Conservation (phyloP, 1,284 basidiomycete species). For the Sanghuangporus sanghuang region DNA sequence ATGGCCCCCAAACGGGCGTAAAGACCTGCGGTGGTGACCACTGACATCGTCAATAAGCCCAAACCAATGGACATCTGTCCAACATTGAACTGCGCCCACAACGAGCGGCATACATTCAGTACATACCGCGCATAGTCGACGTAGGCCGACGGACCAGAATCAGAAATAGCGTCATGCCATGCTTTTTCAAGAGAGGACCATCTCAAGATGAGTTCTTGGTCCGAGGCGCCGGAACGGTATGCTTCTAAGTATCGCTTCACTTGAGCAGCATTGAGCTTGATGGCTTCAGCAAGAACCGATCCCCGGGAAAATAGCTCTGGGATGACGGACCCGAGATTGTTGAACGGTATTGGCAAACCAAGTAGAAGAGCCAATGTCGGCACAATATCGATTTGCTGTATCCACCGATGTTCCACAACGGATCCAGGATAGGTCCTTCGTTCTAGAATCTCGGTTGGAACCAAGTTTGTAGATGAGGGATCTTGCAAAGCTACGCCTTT, state of each 20-base stretch:
- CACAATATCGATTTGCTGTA: constrained; percentile 94
- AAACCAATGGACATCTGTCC: constrained; percentile 71
- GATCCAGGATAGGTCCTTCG: constrained; percentile 61
- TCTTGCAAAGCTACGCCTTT: constrained; percentile 47
- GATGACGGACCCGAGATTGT: constrained; percentile 88
- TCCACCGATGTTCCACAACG: constrained; percentile 49
- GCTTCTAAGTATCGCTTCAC: constrained; percentile 73
- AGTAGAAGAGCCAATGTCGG: constrained; percentile 89
- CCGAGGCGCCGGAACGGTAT: constrained; percentile 67
- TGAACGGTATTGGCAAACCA: constrained; percentile 92
- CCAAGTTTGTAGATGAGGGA: constrained; percentile 22
- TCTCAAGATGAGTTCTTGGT: constrained; percentile 62
- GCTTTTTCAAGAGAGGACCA: constrained; percentile 48
- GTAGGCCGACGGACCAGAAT: constrained; percentile 24
- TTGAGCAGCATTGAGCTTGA: constrained; percentile 73
- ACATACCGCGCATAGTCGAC: constrained; percentile 60
- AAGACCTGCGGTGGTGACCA: constrained; percentile 42
- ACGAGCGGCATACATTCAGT: constrained; percentile 67
- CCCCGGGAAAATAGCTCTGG: constrained; percentile 76
- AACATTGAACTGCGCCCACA: constrained; percentile 95
- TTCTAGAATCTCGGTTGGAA: constrained; percentile 47
- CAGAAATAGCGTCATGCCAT: constrained; percentile 38
- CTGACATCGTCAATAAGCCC: constrained; percentile 41
- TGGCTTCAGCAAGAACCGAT: constrained; percentile 47
- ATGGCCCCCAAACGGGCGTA: constrained; percentile 39